A percentile compares a stretch with the other conserved stretches of the same genome.
These are phyloP conservation scores for Stephania japonica DNA, from an alignment of 164 flowering plant species.

Conservation along the genomic window DNA sequence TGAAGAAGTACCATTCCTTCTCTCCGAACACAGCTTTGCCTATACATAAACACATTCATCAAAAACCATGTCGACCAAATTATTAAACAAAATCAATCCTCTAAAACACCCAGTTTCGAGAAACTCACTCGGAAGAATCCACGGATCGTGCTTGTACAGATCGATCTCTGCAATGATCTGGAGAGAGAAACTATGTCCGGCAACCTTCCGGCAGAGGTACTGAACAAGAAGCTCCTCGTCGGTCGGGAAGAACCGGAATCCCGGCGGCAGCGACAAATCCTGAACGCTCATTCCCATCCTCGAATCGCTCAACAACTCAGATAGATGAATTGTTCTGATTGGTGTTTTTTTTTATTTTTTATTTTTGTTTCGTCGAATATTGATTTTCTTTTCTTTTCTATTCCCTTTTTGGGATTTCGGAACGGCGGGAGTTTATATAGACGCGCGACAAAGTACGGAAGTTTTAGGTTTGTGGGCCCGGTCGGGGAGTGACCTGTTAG, in stretches of 20 bases:
- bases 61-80: not conserved
- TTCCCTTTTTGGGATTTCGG: not conserved
- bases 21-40: constrained; percentile 85
- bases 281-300: constrained; percentile 19
- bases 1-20: constrained; percentile 90
- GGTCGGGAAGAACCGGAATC: constrained; percentile 33
- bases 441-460: not conserved
- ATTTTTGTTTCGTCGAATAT: not conserved
- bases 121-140: constrained; percentile 31
- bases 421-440: constrained; percentile 1
- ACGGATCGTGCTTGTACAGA: constrained; percentile 33
- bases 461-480: not conserved
- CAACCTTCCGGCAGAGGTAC: constrained; percentile 28
- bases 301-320: not conserved
- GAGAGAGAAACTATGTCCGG: constrained; percentile 23
- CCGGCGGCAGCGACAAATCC: constrained; percentile 33
- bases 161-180: constrained; percentile 29
- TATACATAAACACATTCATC: constrained; percentile 13
- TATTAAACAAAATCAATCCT: not conserved
- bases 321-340: not conserved
- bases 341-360: not conserved
- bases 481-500: not conserved
- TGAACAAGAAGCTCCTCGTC: constrained; percentile 36
- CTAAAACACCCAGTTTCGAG: not conserved
- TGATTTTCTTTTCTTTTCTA: not conserved